Percentiles rank a stretch among this genome's conserved stretches.
phyloP scores from a whole-genome alignment of 768 basidiomycete genomes.

The Kwoniella dendrophila region DNA sequence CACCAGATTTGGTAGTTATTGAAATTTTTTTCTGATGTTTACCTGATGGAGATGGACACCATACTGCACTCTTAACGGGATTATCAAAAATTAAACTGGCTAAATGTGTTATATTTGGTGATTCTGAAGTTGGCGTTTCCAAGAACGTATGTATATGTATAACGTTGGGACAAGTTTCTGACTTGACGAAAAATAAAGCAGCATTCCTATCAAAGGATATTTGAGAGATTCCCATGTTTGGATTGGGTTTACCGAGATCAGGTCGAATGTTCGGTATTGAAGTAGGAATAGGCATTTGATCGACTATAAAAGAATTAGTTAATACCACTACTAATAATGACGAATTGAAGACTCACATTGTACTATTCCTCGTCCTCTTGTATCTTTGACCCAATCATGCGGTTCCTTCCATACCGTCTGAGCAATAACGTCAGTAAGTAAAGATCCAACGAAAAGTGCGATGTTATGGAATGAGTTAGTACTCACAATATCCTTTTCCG shows the following conservation, averaged over 20 bases:
- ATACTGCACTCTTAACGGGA: conserved; percentile 68
- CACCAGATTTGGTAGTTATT: conserved; percentile 24
- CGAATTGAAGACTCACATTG: conserved; percentile 64
- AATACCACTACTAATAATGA: too few species aligned
- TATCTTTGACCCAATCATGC: conserved; percentile 76
- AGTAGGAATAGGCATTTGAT: conserved; percentile 23
- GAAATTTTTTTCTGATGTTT: conserved; percentile 47
- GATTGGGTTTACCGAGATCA: conserved; percentile 67
- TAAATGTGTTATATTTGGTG: conserved; percentile 32
- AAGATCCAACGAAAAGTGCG: not conserved
- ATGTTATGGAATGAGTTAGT: not conserved
- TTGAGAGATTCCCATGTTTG: conserved; percentile 64
- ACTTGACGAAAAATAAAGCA: conserved; percentile 68
- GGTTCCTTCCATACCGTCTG: conserved; percentile 88
- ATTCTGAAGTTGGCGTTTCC: conserved; percentile 60
- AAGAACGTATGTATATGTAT: conserved; percentile 76
- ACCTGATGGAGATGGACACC: conserved; percentile 65
- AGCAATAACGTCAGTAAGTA: not conserved
- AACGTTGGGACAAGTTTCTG: conserved; percentile 59
- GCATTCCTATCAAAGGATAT: conserved; percentile 82
- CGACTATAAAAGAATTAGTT: conserved; percentile 30
- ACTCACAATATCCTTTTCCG: conserved; percentile 35
- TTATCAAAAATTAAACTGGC: conserved; percentile 63
- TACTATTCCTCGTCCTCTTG: conserved; percentile 81
- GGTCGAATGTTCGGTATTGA: conserved; percentile 57